A percentile compares a stretch with the other conserved stretches of the same genome.
These are phyloP conservation scores for Blepharisma japonicum DNA, from an alignment of 73 alveolate species.

Conservation along the genomic window DNA sequence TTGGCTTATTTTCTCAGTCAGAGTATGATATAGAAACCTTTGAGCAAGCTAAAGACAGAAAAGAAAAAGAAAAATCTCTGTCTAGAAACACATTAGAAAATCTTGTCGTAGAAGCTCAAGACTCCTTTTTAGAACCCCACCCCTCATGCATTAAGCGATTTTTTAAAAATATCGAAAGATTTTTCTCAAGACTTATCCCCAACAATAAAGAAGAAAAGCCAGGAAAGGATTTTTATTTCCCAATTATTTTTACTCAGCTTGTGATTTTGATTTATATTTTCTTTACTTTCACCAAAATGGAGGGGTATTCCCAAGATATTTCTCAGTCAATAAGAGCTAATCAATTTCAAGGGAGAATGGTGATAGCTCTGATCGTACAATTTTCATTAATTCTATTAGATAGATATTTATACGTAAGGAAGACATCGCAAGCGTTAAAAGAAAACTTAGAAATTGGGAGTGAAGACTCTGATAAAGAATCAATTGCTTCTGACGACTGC, in stretches of 20 bases:
- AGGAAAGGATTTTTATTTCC: slow-evolving; percentile 86
- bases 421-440: neutral
- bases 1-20: neutral
- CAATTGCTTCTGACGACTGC: no score
- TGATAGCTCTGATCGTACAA: slow-evolving; percentile 56
- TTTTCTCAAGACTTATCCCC: slow-evolving; percentile 67
- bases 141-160: no score
- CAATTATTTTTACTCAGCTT: slow-evolving; percentile 60
- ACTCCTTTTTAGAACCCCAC: no score
- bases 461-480: neutral
- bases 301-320: slow-evolving; percentile 59
- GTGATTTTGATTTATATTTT: slow-evolving; percentile 72
- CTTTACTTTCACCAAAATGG: slow-evolving; percentile 83
- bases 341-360: slow-evolving; percentile 68
- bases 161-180: slow-evolving; percentile 33
- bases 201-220: slow-evolving; percentile 85
- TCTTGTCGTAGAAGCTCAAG: no score
- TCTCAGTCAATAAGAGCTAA: slow-evolving; percentile 48
- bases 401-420: slow-evolving; percentile 40
- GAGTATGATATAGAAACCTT: slow-evolving; percentile 10
- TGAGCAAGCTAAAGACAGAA: slow-evolving; percentile 8
- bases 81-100: neutral
- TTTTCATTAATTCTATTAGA: slow-evolving; percentile 57
- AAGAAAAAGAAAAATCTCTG: neutral
- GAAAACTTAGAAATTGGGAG: neutral